Base-by-base conservation (phyloP, 345 rosid genomes). In the Boechera stricta region DNA sequence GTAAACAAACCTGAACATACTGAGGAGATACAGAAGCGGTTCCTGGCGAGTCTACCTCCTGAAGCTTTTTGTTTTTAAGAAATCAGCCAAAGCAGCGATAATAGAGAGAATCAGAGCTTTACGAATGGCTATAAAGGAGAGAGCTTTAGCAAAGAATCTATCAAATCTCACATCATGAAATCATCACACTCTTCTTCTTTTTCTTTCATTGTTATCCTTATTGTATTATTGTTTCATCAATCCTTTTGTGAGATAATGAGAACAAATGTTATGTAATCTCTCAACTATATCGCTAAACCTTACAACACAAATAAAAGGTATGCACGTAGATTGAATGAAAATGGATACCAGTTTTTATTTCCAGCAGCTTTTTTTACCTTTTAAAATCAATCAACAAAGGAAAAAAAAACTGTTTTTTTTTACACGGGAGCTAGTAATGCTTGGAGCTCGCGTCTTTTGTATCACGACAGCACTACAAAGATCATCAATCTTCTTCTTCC, bases 361-460 rank as follows among this genome's bases (percentile, higher is more conserved):
- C 28, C 3, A 0, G 5, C 1, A 33, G 36, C 48, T 10, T 44
- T 10, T 42, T 42, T 4, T 12, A 3, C 9, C 8, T 44, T 44
- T 44, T 11, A 12, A 44, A 44, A 9, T 7, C 6, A 44, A 12
- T 35, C 38, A 35, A 35, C 9, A 35, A 35, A 1, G n/a, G 1
- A 15, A n/a, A 13, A 47, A 2, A 45, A 5, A 45, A 35, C 38
- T 7, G 39, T 5, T 0, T 12, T 18, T 18, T 10, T 41, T 41
- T 41, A 3, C 45, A 10, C 1, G 51, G 8, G n/a, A 47, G 35
- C 56, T 75, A 48, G 56, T 38, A 67, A 78, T 73, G 82, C 67
- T 52, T 52, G 78, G 78, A 66, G 78, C 65, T 78, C 73, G 69
- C 32, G 64, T 78, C 69, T 78, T 66, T 67, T 60, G 64, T 67